Conservation (phyloP, 352 stramenopile species). For the Phytophthora quininea region DNA sequence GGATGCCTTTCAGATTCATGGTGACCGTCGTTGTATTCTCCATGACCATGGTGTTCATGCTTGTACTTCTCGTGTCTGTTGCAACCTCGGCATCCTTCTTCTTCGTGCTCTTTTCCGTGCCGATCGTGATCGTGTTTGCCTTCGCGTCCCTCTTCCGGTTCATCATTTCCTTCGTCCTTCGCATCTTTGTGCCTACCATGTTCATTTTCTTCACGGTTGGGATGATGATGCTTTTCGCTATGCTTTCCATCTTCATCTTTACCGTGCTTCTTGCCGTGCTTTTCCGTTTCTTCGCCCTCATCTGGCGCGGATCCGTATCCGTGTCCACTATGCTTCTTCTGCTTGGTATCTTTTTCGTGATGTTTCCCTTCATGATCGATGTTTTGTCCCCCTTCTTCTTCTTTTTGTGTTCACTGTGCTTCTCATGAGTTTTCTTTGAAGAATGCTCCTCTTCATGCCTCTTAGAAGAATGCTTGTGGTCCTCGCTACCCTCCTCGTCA, state of each 20-base stretch:
- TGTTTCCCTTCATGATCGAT: conserved; percentile 4
- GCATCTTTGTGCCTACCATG: background rate
- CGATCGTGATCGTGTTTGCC: background rate
- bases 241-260: background rate
- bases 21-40: conserved; percentile 1
- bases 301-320: conserved; percentile 6
- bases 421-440: conserved; percentile 10
- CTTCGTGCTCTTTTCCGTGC: conserved; percentile 1
- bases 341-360: conserved; percentile 13
- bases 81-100: conserved; percentile 7
- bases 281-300: conserved; percentile 10
- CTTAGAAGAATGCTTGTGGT: conserved; percentile 13
- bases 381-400: conserved; percentile 15
- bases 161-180: conserved; percentile 4
- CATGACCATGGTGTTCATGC: conserved; percentile 5
- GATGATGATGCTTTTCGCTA: conserved; percentile 10
- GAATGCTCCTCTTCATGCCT: conserved; percentile 19
- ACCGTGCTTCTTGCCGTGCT: conserved; percentile 9
- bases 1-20: conserved; percentile 3
- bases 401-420: conserved; percentile 5
- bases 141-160: background rate
- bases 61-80: conserved; percentile 3
- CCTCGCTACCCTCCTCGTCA: conserved; percentile 6
- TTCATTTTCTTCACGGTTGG: conserved; percentile 9
- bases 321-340: conserved; percentile 3